A percentile compares a stretch with the other conserved stretches of the same genome.
Conservation (phyloP, 192 early-diverging fungal genomes). For the Coemansia sp. region DNA sequence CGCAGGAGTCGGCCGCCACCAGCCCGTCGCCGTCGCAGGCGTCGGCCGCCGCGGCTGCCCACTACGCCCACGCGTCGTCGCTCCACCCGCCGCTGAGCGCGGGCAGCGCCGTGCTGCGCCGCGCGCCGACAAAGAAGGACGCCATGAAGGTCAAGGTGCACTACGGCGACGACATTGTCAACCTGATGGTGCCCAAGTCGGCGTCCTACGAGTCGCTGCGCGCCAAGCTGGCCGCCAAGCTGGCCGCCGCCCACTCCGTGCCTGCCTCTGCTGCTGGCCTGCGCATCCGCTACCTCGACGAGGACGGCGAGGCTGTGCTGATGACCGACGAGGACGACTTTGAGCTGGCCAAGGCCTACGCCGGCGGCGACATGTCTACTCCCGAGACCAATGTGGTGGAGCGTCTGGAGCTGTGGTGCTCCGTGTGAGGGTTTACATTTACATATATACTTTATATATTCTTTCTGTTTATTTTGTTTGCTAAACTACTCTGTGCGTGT, state of each 20-base stretch:
- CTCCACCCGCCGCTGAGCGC: conserved; percentile 4
- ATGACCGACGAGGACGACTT: conserved; percentile 92
- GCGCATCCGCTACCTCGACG: conserved; percentile 78
- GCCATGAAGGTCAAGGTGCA: conserved; percentile 53
- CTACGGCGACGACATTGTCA: conserved; percentile 40
- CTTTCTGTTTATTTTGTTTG: not conserved
- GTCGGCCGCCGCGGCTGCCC: conserved; percentile 12
- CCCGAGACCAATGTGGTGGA: conserved; percentile 51
- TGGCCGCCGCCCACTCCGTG: conserved; percentile 13
- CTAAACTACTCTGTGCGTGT: no score
- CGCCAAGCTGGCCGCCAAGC: conserved; percentile 30
- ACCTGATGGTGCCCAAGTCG: conserved; percentile 39
- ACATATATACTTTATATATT: not conserved
- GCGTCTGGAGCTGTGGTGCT: conserved; percentile 58
- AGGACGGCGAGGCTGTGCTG: conserved; percentile 76
- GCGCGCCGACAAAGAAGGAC: conserved; percentile 46
- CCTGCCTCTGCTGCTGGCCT: conserved; percentile 17
- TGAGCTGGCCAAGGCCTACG: conserved; percentile 62
- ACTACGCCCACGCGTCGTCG: conserved; percentile 27
- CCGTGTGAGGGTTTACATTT: conserved; percentile 1
- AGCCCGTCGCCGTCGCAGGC: conserved; percentile 26
- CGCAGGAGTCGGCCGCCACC: conserved; percentile 14
- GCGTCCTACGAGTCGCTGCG: conserved; percentile 38
- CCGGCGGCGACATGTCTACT: conserved; percentile 50
- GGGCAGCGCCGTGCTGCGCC: conserved; percentile 19